phyloP scores from a whole-genome alignment of 1,139 yeast species.

The Candida dubliniensis region DNA sequence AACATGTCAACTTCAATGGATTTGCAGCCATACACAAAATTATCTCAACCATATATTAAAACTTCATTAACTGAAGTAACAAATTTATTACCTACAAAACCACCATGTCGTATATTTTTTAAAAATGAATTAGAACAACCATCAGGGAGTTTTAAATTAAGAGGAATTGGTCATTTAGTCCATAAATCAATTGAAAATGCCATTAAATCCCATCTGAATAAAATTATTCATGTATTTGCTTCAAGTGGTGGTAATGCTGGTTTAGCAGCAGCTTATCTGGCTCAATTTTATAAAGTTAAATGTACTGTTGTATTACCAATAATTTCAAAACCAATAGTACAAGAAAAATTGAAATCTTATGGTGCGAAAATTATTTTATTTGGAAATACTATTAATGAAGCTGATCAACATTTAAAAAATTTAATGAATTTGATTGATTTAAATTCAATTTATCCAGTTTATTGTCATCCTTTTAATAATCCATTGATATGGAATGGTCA shows the following conservation, averaged over 20 bases:
- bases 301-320: conserved; percentile 71
- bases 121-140: conserved; percentile 72
- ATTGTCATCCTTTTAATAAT: conserved; percentile 72
- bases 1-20: conserved; percentile 15
- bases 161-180: conserved; percentile 61
- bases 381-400: conserved; percentile 67
- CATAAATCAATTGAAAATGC: conserved; percentile 23
- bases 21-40: conserved; percentile 14
- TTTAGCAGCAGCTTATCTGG: conserved; percentile 68
- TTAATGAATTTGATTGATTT: conserved; percentile 34
- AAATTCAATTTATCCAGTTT: conserved; percentile 40
- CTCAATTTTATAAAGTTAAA: conserved; percentile 41
- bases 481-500: conserved; percentile 71
- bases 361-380: conserved; percentile 56
- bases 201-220: conserved; percentile 17
- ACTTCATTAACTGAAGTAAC: conserved; percentile 46
- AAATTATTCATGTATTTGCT: conserved; percentile 50
- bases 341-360: conserved; percentile 33
- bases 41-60: conserved; percentile 30
- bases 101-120: conserved; percentile 51
- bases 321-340: conserved; percentile 36
- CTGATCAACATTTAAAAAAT: conserved; percentile 51
- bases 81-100: conserved; percentile 25
- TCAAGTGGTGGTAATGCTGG: conserved; percentile 85
- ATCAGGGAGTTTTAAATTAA: conserved; percentile 67